Evolutionary conservation across 805 yeast genomes (phyloP), one percentile per base, ranked within the genome.

Genomic region (Candida adriatica): DNA sequence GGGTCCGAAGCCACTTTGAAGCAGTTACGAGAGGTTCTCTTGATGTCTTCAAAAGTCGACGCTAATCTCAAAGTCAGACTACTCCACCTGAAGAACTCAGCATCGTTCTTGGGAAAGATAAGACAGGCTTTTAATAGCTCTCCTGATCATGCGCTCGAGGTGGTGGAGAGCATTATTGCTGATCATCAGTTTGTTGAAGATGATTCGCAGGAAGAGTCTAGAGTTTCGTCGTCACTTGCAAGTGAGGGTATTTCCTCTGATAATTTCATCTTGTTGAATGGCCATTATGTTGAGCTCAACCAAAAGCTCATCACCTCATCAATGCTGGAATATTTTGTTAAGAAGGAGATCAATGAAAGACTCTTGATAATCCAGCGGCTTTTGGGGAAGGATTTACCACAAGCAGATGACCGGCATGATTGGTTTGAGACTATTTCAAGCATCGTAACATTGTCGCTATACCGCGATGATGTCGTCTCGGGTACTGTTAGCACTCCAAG

Each of bases 361-460:
- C 39, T 77, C 4, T 55, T 58, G 18, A 35, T 56, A 3, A 42
- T 53, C 4, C 35, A 42, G 13, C 29, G 27, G n/a, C 41, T 59
- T 1, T 19, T 60, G 9, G 23, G 22, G 48, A 2, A 37, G 31
- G n/a, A 22, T 5, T 16, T 46, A 16, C 21, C 32, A 8, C 35
- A 39, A 13, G 26, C 44, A 2, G 41, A 44, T 9, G 27, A 43
- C 4, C 32, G 42, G 15, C 45, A 58, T 18, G 72, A 70, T 37
- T 64, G 72, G 64, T 63, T 65, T 42, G 82, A 75, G 46, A 41
- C 59, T 28, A 43, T 66, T 4, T 51, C 70, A 3, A 59, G 76
- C 2, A 31, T 50, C 3, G 40, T 75, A 15, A 59, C 75, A 0
- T 60, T 61, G 30, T 54, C 71, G 2, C 73, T 62, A 35, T 66